Base-by-base conservation (phyloP, 1,284 basidiomycete genomes). In the Cutaneotrichosporon spelunceum region DNA sequence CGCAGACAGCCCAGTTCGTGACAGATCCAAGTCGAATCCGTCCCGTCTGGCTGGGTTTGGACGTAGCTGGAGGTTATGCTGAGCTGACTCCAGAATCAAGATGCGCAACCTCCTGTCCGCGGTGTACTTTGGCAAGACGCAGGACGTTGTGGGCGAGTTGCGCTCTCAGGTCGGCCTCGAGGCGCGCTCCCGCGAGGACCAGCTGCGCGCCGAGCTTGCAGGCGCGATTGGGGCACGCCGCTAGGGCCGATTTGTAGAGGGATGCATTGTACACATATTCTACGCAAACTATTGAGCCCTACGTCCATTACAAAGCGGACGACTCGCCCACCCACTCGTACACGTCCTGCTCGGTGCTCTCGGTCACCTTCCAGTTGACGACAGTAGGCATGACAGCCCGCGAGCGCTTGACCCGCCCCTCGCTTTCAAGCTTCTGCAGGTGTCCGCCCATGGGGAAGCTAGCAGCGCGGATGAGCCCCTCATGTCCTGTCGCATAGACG, bases 91-190 rank as follows among this genome's bases (percentile, higher is more conserved):
- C 65, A 79, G 77, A 59, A 91, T 93, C 76, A 97, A 97, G 82
- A 94, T 98, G 89, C 87, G 96, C 53, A 97, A 96, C 78, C 83
- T 93, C 62, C 83, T 99, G 52, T 91, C 95, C 74, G 92, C 96
- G 81, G 95, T 99, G 19, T 98, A 98, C 81, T 98, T 98, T 81
- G 93, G 92, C 60, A 99, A 99, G 82, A 98, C 94, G 49, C 87
- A 90, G 68, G 95, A 99, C 75, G 88, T 99, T 48, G 88, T 97
- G 14, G 90, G 90, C 70, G 91, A 95, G 71, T 82, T 99, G 57
- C 85, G 96, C 52, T 93, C 90, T 66, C 81, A 90, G 26, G 89
- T 91, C 66, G 91, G 93, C 70, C 82, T 96, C 30, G 93, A 91
- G 75, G 87, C 88, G 71, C 87, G 88, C 61, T 84, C 86, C 63